Percentiles rank a stretch among this genome's conserved stretches.
Conservation (phyloP, 352 stramenopile species). For the Globisporangium cystogenes region DNA sequence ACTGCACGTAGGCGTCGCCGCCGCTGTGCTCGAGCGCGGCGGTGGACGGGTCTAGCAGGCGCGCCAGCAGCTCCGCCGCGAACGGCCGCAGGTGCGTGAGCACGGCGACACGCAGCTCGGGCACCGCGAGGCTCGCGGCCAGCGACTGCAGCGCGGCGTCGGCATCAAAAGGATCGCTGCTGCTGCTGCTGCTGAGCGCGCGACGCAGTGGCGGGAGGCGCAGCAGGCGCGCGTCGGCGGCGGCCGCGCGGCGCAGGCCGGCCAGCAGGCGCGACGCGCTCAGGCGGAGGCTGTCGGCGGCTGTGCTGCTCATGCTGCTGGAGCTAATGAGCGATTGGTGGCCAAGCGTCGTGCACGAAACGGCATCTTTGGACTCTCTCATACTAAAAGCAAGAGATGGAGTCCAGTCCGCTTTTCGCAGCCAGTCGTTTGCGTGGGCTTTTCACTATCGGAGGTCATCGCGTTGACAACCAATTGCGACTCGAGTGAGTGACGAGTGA, state of each 20-base stretch:
- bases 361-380: background rate
- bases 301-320: background rate
- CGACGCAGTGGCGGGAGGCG: slow-evolving; percentile 33
- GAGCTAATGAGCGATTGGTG: background rate
- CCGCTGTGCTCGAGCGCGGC: background rate
- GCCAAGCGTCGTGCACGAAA: background rate
- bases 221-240: slow-evolving; percentile 15
- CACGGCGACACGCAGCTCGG: slow-evolving; percentile 35
- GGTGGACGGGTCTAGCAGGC: slow-evolving; percentile 42
- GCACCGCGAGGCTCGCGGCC: slow-evolving; percentile 44
- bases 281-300: slow-evolving; percentile 11
- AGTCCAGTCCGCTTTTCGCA: background rate
- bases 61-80: slow-evolving; percentile 59
- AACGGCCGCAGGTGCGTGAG: slow-evolving; percentile 68
- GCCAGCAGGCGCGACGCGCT: slow-evolving; percentile 23
- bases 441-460: background rate
- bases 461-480: background rate
- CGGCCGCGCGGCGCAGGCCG: slow-evolving; percentile 19
- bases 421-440: background rate
- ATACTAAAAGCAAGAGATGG: background rate
- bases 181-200: slow-evolving; percentile 13
- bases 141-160: slow-evolving; percentile 41
- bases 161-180: slow-evolving; percentile 14
- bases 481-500: no score
- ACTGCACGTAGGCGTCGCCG: slow-evolving; percentile 16